phyloP scores from a whole-genome alignment of 225 moss, liverwort and hornwort genomes.

The Pseudoscleropodium purum region DNA sequence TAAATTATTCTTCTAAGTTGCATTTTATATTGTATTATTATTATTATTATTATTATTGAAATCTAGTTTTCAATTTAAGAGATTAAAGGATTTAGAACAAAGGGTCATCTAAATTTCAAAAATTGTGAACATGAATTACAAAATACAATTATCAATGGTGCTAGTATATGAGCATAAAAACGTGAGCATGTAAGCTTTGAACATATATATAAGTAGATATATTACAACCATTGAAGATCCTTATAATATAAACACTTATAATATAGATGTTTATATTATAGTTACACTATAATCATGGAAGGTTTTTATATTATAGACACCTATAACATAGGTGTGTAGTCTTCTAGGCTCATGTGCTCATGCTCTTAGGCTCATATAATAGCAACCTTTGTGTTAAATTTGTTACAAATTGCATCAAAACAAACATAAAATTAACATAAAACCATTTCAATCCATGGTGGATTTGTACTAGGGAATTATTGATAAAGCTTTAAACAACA shows the following conservation, averaged over 20 bases:
- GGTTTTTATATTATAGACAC: too few species aligned
- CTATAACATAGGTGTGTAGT: too few species aligned
- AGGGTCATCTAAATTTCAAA: fast-evolving
- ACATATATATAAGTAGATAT: too few species aligned
- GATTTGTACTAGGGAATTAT: background rate
- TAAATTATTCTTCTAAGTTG: background rate
- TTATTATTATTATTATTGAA: background rate
- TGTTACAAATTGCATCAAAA: background rate
- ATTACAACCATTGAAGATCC: too few species aligned
- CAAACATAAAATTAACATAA: background rate
- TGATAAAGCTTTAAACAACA: background rate
- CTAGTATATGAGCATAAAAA: too few species aligned
- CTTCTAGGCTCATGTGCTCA: too few species aligned
- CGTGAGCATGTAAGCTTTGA: too few species aligned
- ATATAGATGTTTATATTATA: too few species aligned
- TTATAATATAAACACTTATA: too few species aligned
- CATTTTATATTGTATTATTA: background rate
- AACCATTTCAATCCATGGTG: background rate
- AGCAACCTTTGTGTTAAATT: fast-evolving
- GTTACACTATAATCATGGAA: too few species aligned
- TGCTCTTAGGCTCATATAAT: too few species aligned
- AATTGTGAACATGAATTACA: background rate
- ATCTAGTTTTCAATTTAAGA: background rate
- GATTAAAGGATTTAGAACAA: background rate
- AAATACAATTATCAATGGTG: too few species aligned